Percentiles rank a stretch among this genome's conserved stretches.
These are phyloP conservation scores for Lactarius psammicola DNA, from an alignment of 768 basidiomycete species.

Conservation along the genomic window DNA sequence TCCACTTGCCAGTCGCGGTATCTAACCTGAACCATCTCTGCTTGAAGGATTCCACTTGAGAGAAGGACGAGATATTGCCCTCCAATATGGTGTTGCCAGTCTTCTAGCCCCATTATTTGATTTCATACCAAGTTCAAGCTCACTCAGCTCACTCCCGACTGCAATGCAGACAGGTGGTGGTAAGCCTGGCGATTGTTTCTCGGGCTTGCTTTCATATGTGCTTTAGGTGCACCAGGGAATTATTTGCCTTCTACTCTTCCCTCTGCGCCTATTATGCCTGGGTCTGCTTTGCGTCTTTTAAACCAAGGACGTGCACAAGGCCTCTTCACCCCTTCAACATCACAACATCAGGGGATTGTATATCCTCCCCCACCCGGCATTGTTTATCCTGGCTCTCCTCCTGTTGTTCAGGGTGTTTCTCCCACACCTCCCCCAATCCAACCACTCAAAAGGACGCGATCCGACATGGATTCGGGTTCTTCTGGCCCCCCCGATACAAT, in stretches of 20 bases:
- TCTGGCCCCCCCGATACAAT: conserved; percentile 23
- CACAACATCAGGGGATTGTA: conserved; percentile 47
- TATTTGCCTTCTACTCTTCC: conserved; percentile 46
- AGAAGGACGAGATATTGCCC: conserved; percentile 89
- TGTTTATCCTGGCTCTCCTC: conserved; percentile 51
- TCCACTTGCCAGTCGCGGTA: conserved; percentile 13
- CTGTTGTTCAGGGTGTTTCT: conserved; percentile 31
- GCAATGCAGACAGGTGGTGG: conserved; percentile 31
- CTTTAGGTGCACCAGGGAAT: conserved; percentile 21
- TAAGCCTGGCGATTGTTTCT: not conserved
- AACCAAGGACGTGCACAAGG: conserved; percentile 87
- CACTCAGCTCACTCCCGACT: conserved; percentile 63
- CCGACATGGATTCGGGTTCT: conserved; percentile 61
- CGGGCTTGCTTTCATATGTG: not conserved
- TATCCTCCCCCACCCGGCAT: conserved; percentile 54
- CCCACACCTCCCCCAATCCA: conserved; percentile 40
- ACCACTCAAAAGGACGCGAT: conserved; percentile 59
- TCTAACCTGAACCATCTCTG: conserved; percentile 1
- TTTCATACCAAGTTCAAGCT: conserved; percentile 75
- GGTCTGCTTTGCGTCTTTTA: conserved; percentile 77
- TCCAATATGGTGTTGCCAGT: conserved; percentile 87
- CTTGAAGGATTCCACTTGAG: conserved; percentile 88
- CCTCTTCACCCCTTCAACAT: conserved; percentile 81
- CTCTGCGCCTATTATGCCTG: conserved; percentile 84
- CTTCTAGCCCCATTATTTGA: conserved; percentile 91